These are phyloP conservation scores for Myriangium duriaei DNA, from an alignment of 2,329 filamentous ascomycete genomes.

Conservation along the genomic window DNA sequence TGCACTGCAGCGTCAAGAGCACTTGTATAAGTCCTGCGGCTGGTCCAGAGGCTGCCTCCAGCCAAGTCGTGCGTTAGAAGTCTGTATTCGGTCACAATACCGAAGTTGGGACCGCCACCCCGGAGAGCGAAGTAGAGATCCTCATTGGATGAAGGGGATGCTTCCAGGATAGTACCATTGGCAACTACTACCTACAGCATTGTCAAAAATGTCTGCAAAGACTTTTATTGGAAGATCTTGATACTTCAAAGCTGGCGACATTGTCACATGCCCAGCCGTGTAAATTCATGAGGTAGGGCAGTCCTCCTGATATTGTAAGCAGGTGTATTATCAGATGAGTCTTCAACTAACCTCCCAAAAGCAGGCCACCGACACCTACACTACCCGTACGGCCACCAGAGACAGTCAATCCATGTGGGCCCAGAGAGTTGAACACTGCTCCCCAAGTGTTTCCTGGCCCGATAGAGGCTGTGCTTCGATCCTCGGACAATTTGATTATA, in stretches of 20 bases:
- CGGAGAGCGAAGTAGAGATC: slow-evolving; percentile 53
- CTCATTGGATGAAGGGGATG: slow-evolving; percentile 34
- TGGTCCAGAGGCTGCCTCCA: not conserved
- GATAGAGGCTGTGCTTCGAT: slow-evolving; percentile 12
- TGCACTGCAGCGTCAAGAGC: not conserved
- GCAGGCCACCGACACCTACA: slow-evolving; percentile 48
- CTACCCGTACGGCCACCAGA: slow-evolving; percentile 51
- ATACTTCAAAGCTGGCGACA: slow-evolving; percentile 5
- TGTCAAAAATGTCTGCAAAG: slow-evolving; percentile 7
- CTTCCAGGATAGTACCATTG: slow-evolving; percentile 37
- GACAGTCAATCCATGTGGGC: slow-evolving; percentile 40
- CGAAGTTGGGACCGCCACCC: slow-evolving; percentile 40
- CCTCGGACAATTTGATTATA: slow-evolving; percentile 11
- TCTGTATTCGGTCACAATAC: slow-evolving; percentile 18
- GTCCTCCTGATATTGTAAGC: slow-evolving; percentile 2
- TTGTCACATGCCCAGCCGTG: slow-evolving; percentile 5
- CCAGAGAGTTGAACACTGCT: slow-evolving; percentile 12
- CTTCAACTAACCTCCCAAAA: slow-evolving; percentile 34
- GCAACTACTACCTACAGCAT: too few species aligned
- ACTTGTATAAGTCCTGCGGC: not conserved
- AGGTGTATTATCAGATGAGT: not conserved
- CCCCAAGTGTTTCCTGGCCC: slow-evolving; percentile 14
- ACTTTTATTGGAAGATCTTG: not conserved
- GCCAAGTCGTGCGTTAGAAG: slow-evolving; percentile 16
- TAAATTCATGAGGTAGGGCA: not conserved